phyloP scores from a whole-genome alignment of 192 early-diverging fungal species.

The Jimgerdemannia flammicorona region DNA sequence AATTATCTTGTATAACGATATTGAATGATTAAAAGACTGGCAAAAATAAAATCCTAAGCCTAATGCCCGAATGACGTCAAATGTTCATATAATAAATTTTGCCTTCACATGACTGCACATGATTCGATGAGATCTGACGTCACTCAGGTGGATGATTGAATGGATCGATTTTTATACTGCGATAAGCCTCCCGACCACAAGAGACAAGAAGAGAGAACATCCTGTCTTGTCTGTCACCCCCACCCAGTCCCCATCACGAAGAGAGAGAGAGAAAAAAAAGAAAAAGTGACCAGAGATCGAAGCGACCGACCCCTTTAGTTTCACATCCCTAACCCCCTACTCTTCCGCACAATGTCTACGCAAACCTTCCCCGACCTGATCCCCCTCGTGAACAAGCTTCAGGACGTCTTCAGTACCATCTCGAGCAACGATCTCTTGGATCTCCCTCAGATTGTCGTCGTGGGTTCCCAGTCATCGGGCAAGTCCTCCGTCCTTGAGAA shows the following conservation, averaged over 20 bases:
- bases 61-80: too few species aligned
- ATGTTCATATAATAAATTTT: too few species aligned
- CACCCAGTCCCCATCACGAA: too few species aligned
- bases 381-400: conserved; percentile 76
- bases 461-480: conserved; percentile 87
- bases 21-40: too few species aligned
- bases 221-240: too few species aligned
- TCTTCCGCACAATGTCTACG: neutral
- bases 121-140: neutral
- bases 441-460: conserved; percentile 82
- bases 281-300: too few species aligned
- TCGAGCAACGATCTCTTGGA: conserved; percentile 70
- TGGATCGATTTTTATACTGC: too few species aligned
- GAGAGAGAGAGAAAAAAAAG: too few species aligned
- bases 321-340: neutral
- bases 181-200: neutral
- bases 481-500: conserved; percentile 99
- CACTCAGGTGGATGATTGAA: neutral
- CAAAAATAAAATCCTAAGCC: too few species aligned
- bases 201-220: too few species aligned
- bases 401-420: conserved; percentile 77
- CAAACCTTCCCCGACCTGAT: conserved; percentile 51
- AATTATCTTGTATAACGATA: too few species aligned
- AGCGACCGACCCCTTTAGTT: too few species aligned
- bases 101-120: neutral